These are phyloP conservation scores for Backusella westeae DNA, from an alignment of 192 early-diverging fungal genomes.

Conservation along the genomic window DNA sequence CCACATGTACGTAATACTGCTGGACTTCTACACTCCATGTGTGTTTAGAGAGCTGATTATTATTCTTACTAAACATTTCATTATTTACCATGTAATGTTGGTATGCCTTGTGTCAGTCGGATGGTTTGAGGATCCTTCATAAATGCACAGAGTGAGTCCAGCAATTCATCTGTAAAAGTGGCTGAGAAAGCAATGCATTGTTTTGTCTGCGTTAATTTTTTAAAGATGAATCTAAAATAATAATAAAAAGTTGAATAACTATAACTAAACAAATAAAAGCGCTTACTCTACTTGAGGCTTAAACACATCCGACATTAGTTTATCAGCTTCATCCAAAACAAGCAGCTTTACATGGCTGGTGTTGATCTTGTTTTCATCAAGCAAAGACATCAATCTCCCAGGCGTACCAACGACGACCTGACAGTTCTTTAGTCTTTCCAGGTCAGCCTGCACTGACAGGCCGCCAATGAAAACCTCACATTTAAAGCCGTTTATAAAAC, in stretches of 20 bases:
- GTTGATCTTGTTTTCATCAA: constrained; percentile 36
- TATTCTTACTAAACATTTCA: neutral
- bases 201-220: constrained; percentile 38
- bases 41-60: neutral
- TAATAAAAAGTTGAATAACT: neutral
- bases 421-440: constrained; percentile 39
- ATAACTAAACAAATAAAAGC: neutral
- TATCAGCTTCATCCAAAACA: constrained; percentile 64
- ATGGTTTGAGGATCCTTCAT: constrained; percentile 50
- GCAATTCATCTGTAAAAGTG: constrained; percentile 50
- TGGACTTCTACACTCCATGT: constrained; percentile 39
- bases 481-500: constrained; percentile 15
- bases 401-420: constrained; percentile 57
- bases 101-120: constrained; percentile 45
- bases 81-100: constrained; percentile 46
- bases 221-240: constrained; percentile 35
- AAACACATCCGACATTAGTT: constrained; percentile 55
- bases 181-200: constrained; percentile 62
- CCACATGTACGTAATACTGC: constrained; percentile 45
- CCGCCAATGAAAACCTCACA: constrained; percentile 59
- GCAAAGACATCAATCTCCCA: constrained; percentile 44
- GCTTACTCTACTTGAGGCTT: constrained; percentile 37
- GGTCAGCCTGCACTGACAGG: constrained; percentile 43
- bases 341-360: constrained; percentile 42
- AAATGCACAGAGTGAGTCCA: constrained; percentile 34